These are phyloP conservation scores for Tricharina praecox DNA, from an alignment of 495 filamentous ascomycete genomes.

Conservation along the genomic window DNA sequence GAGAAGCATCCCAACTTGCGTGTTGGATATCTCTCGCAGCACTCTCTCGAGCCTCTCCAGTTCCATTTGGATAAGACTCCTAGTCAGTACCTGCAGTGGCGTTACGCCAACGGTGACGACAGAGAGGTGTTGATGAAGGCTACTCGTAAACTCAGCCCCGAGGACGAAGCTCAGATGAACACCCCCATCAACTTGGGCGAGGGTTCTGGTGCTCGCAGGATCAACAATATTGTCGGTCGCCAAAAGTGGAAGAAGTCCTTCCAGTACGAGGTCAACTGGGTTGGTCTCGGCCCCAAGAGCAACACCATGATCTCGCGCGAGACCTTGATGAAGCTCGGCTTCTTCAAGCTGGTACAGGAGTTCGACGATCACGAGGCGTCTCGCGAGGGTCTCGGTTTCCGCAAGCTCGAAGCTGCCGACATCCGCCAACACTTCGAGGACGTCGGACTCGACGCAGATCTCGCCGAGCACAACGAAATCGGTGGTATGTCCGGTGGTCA, in stretches of 20 bases:
- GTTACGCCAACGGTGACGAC: conserved; percentile 91
- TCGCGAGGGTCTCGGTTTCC: conserved; percentile 90
- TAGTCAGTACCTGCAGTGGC: conserved; percentile 97
- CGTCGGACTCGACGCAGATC: conserved; percentile 86
- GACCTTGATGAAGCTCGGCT: conserved; percentile 69
- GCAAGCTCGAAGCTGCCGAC: conserved; percentile 73
- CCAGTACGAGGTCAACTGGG: conserved; percentile 98
- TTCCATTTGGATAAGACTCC: conserved; percentile 99
- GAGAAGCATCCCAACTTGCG: conserved; percentile 98
- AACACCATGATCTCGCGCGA: conserved; percentile 89
- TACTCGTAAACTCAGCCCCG: conserved; percentile 71
- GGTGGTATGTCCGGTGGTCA: conserved; percentile 95
- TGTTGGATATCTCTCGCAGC: conserved; percentile 99
- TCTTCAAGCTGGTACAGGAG: conserved; percentile 85
- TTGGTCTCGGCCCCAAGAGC: conserved; percentile 68
- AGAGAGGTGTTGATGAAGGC: conserved; percentile 96
- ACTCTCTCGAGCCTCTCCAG: conserved; percentile 96
- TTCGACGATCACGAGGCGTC: conserved; percentile 98
- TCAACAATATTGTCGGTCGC: conserved; percentile 83
- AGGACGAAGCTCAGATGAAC: conserved; percentile 78
- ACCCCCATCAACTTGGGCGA: conserved; percentile 70
- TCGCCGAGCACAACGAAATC: conserved; percentile 97
- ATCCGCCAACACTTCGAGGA: conserved; percentile 98
- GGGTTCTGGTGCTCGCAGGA: conserved; percentile 56
- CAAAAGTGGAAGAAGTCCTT: conserved; percentile 99